Conservation (phyloP, 768 basidiomycete species). For the Suillus occidentalis region DNA sequence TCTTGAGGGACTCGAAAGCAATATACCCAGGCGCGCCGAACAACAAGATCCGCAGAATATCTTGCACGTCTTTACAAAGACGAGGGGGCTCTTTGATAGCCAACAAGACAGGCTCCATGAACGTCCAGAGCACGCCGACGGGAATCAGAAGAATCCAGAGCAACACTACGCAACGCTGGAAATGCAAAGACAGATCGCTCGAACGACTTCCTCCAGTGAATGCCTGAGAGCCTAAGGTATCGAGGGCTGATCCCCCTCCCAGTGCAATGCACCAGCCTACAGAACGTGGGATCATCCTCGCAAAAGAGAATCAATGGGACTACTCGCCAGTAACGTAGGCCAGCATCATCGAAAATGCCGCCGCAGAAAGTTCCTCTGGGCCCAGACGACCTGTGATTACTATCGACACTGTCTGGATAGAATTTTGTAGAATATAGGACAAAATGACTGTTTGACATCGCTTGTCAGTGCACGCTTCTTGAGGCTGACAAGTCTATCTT, state of each 20-base stretch:
- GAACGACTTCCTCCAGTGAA: slow-evolving; percentile 62
- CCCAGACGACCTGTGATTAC: slow-evolving; percentile 67
- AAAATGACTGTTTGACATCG: slow-evolving; percentile 49
- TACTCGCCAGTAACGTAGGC: slow-evolving; percentile 78
- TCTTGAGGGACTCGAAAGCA: slow-evolving; percentile 75
- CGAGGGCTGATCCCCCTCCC: slow-evolving; percentile 76
- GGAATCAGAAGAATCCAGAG: slow-evolving; percentile 68
- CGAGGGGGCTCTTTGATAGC: slow-evolving; percentile 58
- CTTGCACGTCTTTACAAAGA: slow-evolving; percentile 61
- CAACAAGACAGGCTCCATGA: slow-evolving; percentile 60
- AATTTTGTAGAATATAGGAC: slow-evolving; percentile 74
- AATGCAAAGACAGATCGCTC: slow-evolving; percentile 69
- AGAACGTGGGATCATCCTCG: slow-evolving; percentile 50
- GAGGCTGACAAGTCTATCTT: slow-evolving; percentile 16
- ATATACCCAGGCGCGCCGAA: slow-evolving; percentile 72
- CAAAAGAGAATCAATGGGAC: slow-evolving; percentile 22
- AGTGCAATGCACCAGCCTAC: slow-evolving; percentile 77
- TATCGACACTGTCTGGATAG: slow-evolving; percentile 65
- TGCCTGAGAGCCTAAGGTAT: slow-evolving; percentile 76
- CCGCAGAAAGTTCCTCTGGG: slow-evolving; percentile 65
- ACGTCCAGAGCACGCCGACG: slow-evolving; percentile 61
- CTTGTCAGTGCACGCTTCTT: neutral
- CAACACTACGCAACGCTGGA: slow-evolving; percentile 67
- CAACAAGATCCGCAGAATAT: slow-evolving; percentile 63
- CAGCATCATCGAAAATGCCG: slow-evolving; percentile 76